Evolutionary conservation across 441 rosid species (phyloP), one percentile per base, ranked within the genome.

Genomic region (Corymbia calophylla): DNA sequence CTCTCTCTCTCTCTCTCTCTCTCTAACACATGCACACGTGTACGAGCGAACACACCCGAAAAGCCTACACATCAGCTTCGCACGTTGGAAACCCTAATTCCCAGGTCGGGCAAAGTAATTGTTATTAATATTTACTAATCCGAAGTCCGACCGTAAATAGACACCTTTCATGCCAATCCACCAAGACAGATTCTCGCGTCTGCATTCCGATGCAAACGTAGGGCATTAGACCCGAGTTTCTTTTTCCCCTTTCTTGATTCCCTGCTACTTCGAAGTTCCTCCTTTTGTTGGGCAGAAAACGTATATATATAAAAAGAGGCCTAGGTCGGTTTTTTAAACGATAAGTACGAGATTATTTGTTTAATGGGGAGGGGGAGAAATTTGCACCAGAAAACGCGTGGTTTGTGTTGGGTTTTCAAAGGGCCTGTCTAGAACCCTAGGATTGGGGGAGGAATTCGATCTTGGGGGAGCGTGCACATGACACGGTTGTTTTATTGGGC

Each of bases 311-410:
- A 58, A 25, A 58, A n/a, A 17, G 54, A 49, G 55, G 53, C 25
- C 47, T 35, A 53, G 54, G n/a, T 29, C 31, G n/a, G 70, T n/a
- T 64, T 64, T 29, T 64, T 64, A 68, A 39, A 44, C 47, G 16
- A 39, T 44, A 39, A 73, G 25, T 21, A 32, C n/a, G 11, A 86
- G 64, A 86, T 21, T 32, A 58, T 19, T 53, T 32, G 64, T 53
- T 54, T 19, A 31, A 53, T 32, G 49, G 66, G 27, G 51, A 39
- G 51, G 9, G 48, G 64, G 64, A 54, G 49, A 53, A 86, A 54
- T 25, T 86, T 86, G 88, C 31, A 55, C 88, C 88, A 86, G 88
- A 86, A 86, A 86, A 86, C 88, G 88, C 88, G 88, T 86, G 60
- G 54, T 55, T 19, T 19, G 88, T 86, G 88, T 55, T 55, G 88